A percentile compares a stretch with the other conserved stretches of the same genome.
These are phyloP conservation scores for Calamus simplicifolius DNA, from an alignment of 176 grass and related monocot species.

Conservation along the genomic window DNA sequence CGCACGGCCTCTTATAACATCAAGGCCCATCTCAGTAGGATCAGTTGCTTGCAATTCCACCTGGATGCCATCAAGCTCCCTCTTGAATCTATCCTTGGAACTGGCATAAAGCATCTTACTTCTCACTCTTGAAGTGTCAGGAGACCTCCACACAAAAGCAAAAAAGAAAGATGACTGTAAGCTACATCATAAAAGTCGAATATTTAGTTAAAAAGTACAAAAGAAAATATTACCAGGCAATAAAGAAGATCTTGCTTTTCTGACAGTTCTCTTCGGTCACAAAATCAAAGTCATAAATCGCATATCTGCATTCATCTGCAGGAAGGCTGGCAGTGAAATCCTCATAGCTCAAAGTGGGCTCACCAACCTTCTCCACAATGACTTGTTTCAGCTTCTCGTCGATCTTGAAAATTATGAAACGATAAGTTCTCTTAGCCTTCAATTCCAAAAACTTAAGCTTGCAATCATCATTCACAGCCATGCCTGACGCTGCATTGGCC, in stretches of 20 bases:
- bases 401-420: conserved; percentile 9
- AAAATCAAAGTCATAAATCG: conserved; percentile 8
- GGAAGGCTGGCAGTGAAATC: conserved; percentile 9
- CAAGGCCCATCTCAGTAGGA: conserved; percentile 15
- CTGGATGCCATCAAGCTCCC: conserved; percentile 13
- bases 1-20: conserved; percentile 4
- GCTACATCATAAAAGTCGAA: not conserved
- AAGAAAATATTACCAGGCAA: conserved; percentile 5
- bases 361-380: conserved; percentile 2
- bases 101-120: conserved; percentile 18
- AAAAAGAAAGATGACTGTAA: not conserved
- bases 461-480: conserved; percentile 14
- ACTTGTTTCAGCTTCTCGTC: conserved; percentile 3
- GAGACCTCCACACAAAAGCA: not conserved
- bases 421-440: conserved; percentile 11
- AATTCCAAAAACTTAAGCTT: conserved; percentile 12
- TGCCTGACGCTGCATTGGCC: conserved; percentile 9
- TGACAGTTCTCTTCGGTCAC: conserved; percentile 11
- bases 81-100: conserved; percentile 16
- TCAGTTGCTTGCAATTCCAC: conserved; percentile 18
- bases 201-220: not conserved
- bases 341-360: conserved; percentile 2
- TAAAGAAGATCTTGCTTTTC: conserved; percentile 17
- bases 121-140: conserved; percentile 6
- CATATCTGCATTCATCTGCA: conserved; percentile 2